A percentile compares a stretch with the other conserved stretches of the same genome.
These are phyloP conservation scores for Solanum microdontum DNA, from an alignment of 257 asterid species.

Conservation along the genomic window DNA sequence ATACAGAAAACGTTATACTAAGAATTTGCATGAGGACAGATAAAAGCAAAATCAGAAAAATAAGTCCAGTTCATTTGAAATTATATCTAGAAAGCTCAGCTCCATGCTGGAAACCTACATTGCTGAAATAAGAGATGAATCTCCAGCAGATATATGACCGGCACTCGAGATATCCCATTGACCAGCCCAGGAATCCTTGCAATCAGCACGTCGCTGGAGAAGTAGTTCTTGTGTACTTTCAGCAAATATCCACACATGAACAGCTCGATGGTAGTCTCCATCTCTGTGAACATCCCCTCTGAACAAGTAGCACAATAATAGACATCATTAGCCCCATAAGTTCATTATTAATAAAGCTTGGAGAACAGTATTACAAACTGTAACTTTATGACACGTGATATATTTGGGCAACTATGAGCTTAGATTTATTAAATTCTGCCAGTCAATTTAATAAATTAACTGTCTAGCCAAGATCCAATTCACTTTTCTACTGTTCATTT, in stretches of 20 bases:
- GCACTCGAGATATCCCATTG: constrained; percentile 96
- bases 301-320: constrained; percentile 5
- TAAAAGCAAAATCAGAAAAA: background rate
- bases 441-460: background rate
- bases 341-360: background rate
- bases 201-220: constrained; percentile 66
- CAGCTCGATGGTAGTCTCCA: constrained; percentile 92
- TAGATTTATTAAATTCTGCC: background rate
- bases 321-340: background rate
- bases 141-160: constrained; percentile 95
- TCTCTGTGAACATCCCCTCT: constrained; percentile 75
- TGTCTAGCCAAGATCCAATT: background rate
- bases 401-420: background rate
- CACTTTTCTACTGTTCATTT: background rate
- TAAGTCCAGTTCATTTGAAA: background rate
- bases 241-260: constrained; percentile 86
- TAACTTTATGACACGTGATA: background rate
- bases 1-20: background rate
- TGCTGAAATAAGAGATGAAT: constrained; percentile 82
- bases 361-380: background rate
- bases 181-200: constrained; percentile 97
- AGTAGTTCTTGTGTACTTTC: constrained; percentile 82
- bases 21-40: background rate
- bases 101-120: constrained; percentile 27
- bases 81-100: background rate